phyloP scores from a whole-genome alignment of 2,329 filamentous ascomycete genomes.

The Triangularia setosa region DNA sequence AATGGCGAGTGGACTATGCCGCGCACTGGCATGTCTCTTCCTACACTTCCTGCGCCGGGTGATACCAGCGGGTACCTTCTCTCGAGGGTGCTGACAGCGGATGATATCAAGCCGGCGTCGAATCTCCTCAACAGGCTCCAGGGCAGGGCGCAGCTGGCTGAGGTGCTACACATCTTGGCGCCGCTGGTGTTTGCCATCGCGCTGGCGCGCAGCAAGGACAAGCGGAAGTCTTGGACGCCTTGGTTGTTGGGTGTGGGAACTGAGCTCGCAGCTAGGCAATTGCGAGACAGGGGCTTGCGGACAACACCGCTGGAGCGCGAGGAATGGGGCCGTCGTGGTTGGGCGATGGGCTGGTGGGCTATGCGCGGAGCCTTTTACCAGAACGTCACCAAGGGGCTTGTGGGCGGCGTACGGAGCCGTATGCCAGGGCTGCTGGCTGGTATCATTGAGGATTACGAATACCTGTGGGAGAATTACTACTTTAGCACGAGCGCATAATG shows the following conservation, averaged over 20 bases:
- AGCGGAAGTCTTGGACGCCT: constrained; percentile 70
- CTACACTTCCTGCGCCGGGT: constrained; percentile 72
- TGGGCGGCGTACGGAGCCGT: constrained; percentile 68
- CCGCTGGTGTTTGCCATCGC: constrained; percentile 83
- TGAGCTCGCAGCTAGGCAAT: constrained; percentile 84
- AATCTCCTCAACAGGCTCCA: constrained; percentile 79
- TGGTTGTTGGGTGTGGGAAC: constrained; percentile 84
- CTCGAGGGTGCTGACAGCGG: constrained; percentile 84
- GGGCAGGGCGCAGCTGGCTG: constrained; percentile 70
- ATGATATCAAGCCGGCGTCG: constrained; percentile 91
- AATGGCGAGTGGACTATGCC: constrained; percentile 78
- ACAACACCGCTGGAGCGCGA: constrained; percentile 87
- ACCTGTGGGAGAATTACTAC: constrained; percentile 97
- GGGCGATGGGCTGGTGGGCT: constrained; percentile 90
- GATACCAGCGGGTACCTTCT: constrained; percentile 87
- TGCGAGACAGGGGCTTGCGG: constrained; percentile 68
- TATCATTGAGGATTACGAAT: constrained; percentile 93
- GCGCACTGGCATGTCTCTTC: constrained; percentile 82
- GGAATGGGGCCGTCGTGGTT: constrained; percentile 81
- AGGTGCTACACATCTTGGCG: constrained; percentile 86
- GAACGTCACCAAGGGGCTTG: constrained; percentile 74
- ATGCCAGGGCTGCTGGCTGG: constrained; percentile 78
- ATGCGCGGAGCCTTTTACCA: constrained; percentile 98
- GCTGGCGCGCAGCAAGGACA: constrained; percentile 68
- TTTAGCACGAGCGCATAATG: constrained; percentile 60